Conservation (phyloP, 495 filamentous ascomycete genomes). For the Neurospora sublineolata region DNA sequence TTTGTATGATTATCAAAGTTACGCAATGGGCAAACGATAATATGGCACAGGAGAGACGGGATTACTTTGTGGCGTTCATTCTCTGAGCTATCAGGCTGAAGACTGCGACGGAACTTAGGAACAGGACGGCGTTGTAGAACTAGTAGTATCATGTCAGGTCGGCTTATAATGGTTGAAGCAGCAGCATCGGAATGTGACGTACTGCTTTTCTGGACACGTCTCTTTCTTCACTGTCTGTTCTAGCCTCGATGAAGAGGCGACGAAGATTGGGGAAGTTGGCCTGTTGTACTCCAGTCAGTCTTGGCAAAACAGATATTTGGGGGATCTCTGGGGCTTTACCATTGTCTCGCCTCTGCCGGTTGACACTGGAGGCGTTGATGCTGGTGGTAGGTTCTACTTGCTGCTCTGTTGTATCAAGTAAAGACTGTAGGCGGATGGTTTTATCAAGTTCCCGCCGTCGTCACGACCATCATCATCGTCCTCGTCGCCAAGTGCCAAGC, state of each 20-base stretch:
- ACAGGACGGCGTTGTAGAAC: constrained; percentile 97
- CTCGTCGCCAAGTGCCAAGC: neutral
- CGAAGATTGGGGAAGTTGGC: constrained; percentile 89
- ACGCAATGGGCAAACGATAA: neutral
- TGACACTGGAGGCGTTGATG: neutral
- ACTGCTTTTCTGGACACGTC: constrained; percentile 89
- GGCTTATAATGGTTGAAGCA: neutral
- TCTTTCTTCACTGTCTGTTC: constrained; percentile 88
- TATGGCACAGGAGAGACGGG: neutral
- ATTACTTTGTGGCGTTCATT: constrained; percentile 36
- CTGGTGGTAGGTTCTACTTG: neutral
- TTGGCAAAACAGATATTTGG: neutral
- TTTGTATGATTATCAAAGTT: neutral
- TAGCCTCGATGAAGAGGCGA: constrained; percentile 89
- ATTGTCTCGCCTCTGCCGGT: neutral
- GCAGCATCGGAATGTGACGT: constrained; percentile 19
- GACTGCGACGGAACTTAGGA: constrained; percentile 86
- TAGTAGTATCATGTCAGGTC: constrained; percentile 22
- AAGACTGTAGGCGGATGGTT: neutral
- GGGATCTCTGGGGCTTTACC: neutral
- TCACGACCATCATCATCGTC: neutral
- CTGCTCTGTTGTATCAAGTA: neutral
- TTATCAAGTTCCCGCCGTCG: neutral
- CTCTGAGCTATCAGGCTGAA: constrained; percentile 83
- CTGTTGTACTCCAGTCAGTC: constrained; percentile 26